phyloP scores from a whole-genome alignment of 495 filamentous ascomycete species.

The Aspergillus asperescens region DNA sequence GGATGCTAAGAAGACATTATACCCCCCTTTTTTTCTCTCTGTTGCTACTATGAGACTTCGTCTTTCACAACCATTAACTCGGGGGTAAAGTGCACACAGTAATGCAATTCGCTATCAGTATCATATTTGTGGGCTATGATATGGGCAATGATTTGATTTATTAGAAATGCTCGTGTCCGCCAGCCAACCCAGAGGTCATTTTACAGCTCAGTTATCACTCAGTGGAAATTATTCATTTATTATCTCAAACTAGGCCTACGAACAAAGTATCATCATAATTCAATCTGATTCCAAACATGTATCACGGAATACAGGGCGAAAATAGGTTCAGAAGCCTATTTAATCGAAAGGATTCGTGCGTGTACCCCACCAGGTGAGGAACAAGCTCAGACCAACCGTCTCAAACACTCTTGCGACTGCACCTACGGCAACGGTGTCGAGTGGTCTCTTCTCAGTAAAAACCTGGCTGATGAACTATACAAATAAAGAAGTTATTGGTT shows the following conservation, averaged over 20 bases:
- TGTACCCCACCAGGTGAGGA: constrained; percentile 97
- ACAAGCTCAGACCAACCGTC: constrained; percentile 84
- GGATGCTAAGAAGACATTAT: no score
- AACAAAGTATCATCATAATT: not conserved
- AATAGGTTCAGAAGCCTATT: constrained; percentile 5
- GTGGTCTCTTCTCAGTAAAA: constrained; percentile 82
- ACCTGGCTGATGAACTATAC: constrained; percentile 78
- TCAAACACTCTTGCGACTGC: constrained; percentile 79
- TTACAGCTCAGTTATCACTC: not conserved
- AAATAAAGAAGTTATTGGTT: not conserved
- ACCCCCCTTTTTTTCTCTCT: no score
- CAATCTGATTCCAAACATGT: not conserved
- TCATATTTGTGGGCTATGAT: no score
- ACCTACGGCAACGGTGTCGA: constrained; percentile 84
- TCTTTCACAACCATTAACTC: no score
- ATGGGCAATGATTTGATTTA: no score
- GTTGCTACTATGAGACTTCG: no score
- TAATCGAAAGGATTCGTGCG: constrained; percentile 78
- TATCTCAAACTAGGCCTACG: not conserved
- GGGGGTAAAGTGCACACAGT: no score
- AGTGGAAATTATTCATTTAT: not conserved
- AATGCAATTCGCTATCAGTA: no score
- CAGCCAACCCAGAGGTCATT: no score
- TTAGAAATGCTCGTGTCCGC: not conserved
- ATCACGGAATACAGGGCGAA: not conserved